phyloP scores from a whole-genome alignment of 2,329 filamentous ascomycete species.

The Fusarium goolgardi region DNA sequence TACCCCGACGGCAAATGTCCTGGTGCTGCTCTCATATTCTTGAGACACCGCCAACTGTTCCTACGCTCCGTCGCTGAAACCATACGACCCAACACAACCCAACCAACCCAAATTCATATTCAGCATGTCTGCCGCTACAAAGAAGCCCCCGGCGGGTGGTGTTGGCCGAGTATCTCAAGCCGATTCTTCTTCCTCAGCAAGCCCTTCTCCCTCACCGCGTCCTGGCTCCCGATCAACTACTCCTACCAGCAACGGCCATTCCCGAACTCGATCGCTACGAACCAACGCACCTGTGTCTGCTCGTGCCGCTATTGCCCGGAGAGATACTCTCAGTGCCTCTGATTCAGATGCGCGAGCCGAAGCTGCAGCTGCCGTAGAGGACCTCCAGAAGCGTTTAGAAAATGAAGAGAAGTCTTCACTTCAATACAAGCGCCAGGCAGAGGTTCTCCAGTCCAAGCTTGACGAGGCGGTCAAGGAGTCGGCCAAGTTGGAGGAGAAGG shows the following conservation, averaged over 20 bases:
- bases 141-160: conserved; percentile 63
- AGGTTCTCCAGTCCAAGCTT: conserved; percentile 84
- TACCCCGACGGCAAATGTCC: conserved; percentile 17
- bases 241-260: conserved; percentile 53
- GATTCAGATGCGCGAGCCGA: conserved; percentile 83
- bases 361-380: conserved; percentile 81
- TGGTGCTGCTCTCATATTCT: conserved; percentile 19
- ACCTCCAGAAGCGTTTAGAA: conserved; percentile 83
- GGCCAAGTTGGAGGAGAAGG: conserved; percentile 84
- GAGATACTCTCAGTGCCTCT: conserved; percentile 61
- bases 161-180: conserved; percentile 59
- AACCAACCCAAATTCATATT: conserved; percentile 23
- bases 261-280: conserved; percentile 74
- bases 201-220: conserved; percentile 54
- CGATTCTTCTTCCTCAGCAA: conserved; percentile 52
- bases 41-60: conserved; percentile 32
- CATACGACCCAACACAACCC: conserved; percentile 28
- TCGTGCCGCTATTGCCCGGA: conserved; percentile 75
- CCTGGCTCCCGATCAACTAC: conserved; percentile 59
- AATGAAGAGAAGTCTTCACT: conserved; percentile 83
- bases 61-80: conserved; percentile 23
- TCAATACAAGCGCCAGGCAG: conserved; percentile 83
- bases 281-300: conserved; percentile 76
- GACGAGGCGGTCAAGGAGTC: conserved; percentile 89
- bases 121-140: conserved; percentile 64